These are phyloP conservation scores for Eucalyptus lansdowneana DNA, from an alignment of 345 rosid genomes.

Conservation along the genomic window DNA sequence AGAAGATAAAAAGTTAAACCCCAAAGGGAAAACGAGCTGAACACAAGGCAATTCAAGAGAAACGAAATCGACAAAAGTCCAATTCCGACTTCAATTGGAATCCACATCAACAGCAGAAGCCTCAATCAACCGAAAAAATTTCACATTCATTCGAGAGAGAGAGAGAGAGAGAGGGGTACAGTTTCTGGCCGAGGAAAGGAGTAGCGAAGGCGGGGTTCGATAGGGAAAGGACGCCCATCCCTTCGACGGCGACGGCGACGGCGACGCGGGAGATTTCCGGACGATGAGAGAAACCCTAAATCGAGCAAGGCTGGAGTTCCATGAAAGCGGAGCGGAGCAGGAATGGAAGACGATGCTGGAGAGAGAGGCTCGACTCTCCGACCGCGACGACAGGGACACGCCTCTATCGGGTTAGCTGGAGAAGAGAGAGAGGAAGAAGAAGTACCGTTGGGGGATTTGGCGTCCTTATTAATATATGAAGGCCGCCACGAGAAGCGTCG, in stretches of 20 bases:
- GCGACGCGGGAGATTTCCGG: not conserved
- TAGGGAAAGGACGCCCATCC: constrained; percentile 49
- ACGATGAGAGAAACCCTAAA: not conserved
- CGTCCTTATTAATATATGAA: not conserved
- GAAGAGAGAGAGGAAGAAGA: not conserved
- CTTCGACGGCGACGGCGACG: not conserved
- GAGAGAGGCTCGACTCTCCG: not conserved
- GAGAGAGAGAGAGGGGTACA: constrained; percentile 13
- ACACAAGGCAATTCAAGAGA: not conserved
- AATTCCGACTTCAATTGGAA: not conserved
- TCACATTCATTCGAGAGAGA: not conserved
- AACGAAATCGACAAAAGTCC: not conserved
- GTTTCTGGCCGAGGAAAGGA: constrained; percentile 24
- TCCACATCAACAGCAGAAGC: not conserved
- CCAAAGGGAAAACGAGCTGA: not conserved
- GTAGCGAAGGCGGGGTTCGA: constrained; percentile 38
- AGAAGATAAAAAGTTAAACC: not conserved
- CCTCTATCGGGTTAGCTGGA: not conserved
- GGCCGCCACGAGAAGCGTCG: not conserved
- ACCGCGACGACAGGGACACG: not conserved
- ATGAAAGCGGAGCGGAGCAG: not conserved
- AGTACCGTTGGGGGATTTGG: not conserved
- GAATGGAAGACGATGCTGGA: not conserved
- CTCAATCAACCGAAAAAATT: not conserved
- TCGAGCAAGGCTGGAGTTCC: not conserved